Conservation (phyloP, 2,329 filamentous ascomycete genomes). For the Pseudogymnoascus sp. region DNA sequence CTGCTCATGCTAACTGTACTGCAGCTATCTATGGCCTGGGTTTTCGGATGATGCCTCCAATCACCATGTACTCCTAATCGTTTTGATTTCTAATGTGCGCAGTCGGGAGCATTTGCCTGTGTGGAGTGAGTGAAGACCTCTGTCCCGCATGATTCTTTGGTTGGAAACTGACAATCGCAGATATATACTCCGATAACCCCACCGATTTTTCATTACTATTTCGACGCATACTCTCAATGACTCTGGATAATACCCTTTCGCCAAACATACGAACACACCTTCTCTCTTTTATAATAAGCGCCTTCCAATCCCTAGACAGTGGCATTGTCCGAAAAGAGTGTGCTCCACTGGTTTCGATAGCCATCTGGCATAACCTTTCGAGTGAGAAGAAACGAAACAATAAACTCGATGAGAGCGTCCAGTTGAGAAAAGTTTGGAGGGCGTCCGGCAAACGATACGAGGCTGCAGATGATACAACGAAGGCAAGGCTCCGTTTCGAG, state of each 20-base stretch:
- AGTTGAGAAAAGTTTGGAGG: conserved; percentile 83
- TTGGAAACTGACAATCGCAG: conserved; percentile 34
- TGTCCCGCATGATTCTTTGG: not conserved
- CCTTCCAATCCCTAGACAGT: conserved; percentile 90
- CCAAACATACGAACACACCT: conserved; percentile 68
- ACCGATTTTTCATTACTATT: conserved; percentile 84
- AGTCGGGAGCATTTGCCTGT: conserved; percentile 76
- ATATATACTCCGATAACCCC: conserved; percentile 67
- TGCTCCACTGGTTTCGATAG: conserved; percentile 87
- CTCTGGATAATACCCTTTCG: conserved; percentile 61
- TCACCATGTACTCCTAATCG: conserved; percentile 81
- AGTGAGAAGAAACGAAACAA: conserved; percentile 67
- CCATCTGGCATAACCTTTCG: conserved; percentile 89
- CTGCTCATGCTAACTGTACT: conserved; percentile 18
- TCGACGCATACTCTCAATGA: conserved; percentile 82
- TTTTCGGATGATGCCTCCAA: conserved; percentile 86
- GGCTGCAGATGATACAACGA: conserved; percentile 69
- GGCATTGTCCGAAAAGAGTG: conserved; percentile 90
- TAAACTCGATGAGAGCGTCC: conserved; percentile 63
- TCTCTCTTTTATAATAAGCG: conserved; percentile 81
- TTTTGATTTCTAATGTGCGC: conserved; percentile 81
- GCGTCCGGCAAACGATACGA: conserved; percentile 81
- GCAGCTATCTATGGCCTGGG: conserved; percentile 86
- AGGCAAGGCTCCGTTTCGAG: conserved; percentile 80
- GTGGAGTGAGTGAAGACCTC: conserved; percentile 57